phyloP scores from a whole-genome alignment of 441 rosid species.

The Aquilaria agallochum region DNA sequence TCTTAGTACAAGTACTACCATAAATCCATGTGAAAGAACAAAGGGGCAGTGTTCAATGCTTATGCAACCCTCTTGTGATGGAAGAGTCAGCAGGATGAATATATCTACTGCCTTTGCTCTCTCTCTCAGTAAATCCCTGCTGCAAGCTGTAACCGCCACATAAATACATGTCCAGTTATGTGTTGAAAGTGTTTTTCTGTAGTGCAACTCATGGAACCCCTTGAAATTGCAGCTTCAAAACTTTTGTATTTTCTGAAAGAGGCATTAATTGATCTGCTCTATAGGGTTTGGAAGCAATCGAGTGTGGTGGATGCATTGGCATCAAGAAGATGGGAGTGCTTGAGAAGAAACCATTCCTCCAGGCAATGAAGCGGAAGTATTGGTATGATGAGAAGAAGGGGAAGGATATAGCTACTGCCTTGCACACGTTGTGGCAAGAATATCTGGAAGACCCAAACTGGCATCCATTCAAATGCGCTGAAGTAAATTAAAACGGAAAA shows the following conservation, averaged over 20 bases:
- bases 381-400: slow-evolving; percentile 60
- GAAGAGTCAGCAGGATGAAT: no score
- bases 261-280: slow-evolving; percentile 1
- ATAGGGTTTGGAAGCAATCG: slow-evolving; percentile 47
- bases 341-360: slow-evolving; percentile 61
- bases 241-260: slow-evolving; percentile 6
- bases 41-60: no score
- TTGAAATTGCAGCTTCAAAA: neutral
- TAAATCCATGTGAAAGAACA: no score
- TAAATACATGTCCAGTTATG: no score
- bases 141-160: no score
- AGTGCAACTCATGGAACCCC: neutral
- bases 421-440: slow-evolving; percentile 91
- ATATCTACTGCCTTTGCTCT: no score
- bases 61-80: no score
- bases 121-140: no score
- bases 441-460: slow-evolving; percentile 92
- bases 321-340: slow-evolving; percentile 98
- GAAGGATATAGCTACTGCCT: slow-evolving; percentile 65
- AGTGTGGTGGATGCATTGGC: slow-evolving; percentile 42
- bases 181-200: no score
- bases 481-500: slow-evolving; percentile 33
- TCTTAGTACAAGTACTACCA: no score
- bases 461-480: slow-evolving; percentile 81
- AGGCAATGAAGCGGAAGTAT: slow-evolving; percentile 62